Base-by-base conservation (phyloP, 352 stramenopile species). In the Pseudoperonospora humuli region DNA sequence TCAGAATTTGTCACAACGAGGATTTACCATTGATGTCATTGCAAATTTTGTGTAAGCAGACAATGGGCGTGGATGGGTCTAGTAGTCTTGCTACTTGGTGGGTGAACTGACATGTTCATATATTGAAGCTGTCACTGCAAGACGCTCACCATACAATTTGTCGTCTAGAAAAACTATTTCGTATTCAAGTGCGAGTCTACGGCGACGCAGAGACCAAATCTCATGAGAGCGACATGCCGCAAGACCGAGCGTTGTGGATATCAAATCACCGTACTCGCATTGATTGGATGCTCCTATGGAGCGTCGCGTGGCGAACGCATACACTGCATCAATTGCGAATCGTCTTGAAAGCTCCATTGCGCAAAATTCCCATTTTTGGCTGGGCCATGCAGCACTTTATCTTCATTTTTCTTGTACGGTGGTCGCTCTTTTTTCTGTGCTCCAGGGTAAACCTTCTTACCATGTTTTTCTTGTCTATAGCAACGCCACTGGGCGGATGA, bases 331-430 rank as follows among this genome's bases (percentile, higher is more conserved):
- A 70, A 15, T 50, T 93, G 29, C 69, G 70, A 35, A 88, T 93
- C 39, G 57, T 89, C 18, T 64, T 88, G 39, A 93, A 93, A 57
- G 71, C 70, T n/a, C 70, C 73, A 17, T 56, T 93, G 25, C 73
- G 74, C 18, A 65, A 64, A 40, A 52, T 84, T 21, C 80, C 80
- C 32, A 70, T 93, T 53, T 88, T 90, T 42, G 80, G 80, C 2
- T 93, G 77, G 80, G 77, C 75, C 41, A 93, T 89, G 77, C 77
- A 89, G 62, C 69, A 83, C 51, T 90, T 93, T 27, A 57, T 87
- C 27, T 90, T 89, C 49, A 77, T 90, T 46, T 93, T 90, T 45
- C 48, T 93, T 48, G 71, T 82, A 50, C 17, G 42, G 3, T 9
- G 13, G 14, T n/a, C 3, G 21, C 2, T 19, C 21, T 42, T 31